Base-by-base conservation (phyloP, 2,329 filamentous ascomycete species). In the Diaporthe citriasiana region DNA sequence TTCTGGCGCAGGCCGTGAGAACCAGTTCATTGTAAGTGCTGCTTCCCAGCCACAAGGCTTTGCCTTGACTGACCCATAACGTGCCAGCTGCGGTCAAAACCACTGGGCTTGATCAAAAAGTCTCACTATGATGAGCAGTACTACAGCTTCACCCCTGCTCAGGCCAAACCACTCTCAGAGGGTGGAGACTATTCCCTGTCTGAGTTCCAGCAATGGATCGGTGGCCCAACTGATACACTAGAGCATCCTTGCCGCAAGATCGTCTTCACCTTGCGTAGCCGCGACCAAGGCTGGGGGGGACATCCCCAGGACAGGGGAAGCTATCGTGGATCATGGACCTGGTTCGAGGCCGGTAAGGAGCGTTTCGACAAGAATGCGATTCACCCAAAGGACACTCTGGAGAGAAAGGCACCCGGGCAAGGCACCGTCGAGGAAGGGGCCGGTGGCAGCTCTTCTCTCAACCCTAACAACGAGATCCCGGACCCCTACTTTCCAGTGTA, bases 331-430 rank as follows among this genome's bases (percentile, higher is more conserved):
- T 89, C 90, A 0, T 91, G 82, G 81, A 90, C 90, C 0, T 93
- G 91, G 91, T 92, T 92, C 74, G 90, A 92, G 72, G 89, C 86
- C 22, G 91, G 91, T 0, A 79, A 91, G 22, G 91, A 93, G 80
- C 85, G 85, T 4, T 88, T 90, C 63, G 87, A 88, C 57, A 82
- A 30, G 69, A 75, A 65, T 10, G 69, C 74, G 15, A 27, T 10
- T 1, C 74, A 42, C 17, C 72, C 72, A 27, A 50, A 51, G 35
- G 53, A 47, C 4, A 66, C 57, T 7, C 22, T 30, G 22, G 71
- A 75, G 22, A 71, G 45, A 33, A 60, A 65, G 22, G 45, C 71
- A 17, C 42, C 40, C 17, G 19, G 17, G 1, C 51, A 55, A 6
- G 35, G 35, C n/a, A 22, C 65, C 25, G 12, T 42, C 30, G 22